These are phyloP conservation scores for Chlamydomonas schloesseri DNA, from an alignment of 139 green algal genomes.

Conservation along the genomic window DNA sequence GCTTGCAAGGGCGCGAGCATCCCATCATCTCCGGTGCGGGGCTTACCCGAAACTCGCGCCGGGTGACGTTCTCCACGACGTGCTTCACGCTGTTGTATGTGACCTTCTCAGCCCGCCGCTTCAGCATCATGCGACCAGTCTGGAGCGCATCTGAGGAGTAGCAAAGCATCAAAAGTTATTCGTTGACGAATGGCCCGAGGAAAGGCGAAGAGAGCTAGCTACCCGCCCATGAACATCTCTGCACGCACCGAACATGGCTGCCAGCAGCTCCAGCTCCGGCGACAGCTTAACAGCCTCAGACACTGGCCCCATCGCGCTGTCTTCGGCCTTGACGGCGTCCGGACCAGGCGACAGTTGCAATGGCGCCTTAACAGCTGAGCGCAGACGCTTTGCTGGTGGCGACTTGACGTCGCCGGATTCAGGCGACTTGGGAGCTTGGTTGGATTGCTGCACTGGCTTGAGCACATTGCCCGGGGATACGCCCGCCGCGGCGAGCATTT, in stretches of 20 bases:
- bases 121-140: constrained; percentile 32
- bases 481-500: constrained; percentile 23
- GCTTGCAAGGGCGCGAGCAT: no score
- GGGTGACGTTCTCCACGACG: constrained; percentile 42
- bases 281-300: not conserved
- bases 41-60: constrained; percentile 30
- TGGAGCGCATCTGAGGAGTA: constrained; percentile 10
- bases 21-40: no score
- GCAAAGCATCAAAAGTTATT: no score
- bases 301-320: not conserved
- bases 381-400: no score
- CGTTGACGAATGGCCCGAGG: no score
- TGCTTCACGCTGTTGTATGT: constrained; percentile 36
- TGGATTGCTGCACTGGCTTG: not conserved
- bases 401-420: no score
- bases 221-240: no score
- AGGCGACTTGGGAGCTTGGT: not conserved
- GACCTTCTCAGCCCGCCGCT: constrained; percentile 12
- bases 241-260: constrained; percentile 24
- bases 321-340: no score
- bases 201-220: no score
- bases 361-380: no score
- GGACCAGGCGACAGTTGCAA: no score
- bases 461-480: not conserved
- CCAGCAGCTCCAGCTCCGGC: constrained; percentile 24